Conservation (phyloP, 1,284 basidiomycete species). For the Tranzscheliella williamsii region DNA sequence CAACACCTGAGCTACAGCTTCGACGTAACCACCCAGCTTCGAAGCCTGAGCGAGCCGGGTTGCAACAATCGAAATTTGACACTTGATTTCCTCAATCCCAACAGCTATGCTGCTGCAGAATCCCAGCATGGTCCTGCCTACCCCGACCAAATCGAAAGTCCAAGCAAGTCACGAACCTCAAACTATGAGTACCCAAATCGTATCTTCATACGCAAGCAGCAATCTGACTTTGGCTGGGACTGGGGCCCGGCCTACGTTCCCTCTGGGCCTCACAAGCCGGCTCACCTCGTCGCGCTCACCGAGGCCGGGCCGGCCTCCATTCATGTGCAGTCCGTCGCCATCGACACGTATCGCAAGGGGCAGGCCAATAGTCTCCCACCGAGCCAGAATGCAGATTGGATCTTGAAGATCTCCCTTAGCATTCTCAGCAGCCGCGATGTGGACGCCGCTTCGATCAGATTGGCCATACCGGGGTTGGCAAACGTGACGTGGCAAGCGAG, state of each 20-base stretch:
- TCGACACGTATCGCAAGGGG: slow-evolving; percentile 44
- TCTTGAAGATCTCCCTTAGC: slow-evolving; percentile 47
- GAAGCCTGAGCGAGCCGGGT: not conserved
- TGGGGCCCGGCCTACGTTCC: slow-evolving; percentile 48
- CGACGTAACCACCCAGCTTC: slow-evolving; percentile 53
- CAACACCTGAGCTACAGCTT: slow-evolving; percentile 68
- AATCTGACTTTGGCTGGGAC: slow-evolving; percentile 55
- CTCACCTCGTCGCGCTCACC: slow-evolving; percentile 28
- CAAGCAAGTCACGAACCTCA: slow-evolving; percentile 1
- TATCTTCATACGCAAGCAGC: slow-evolving; percentile 50
- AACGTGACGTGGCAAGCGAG: slow-evolving; percentile 6
- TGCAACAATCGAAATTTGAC: slow-evolving; percentile 21
- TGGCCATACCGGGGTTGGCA: slow-evolving; percentile 12
- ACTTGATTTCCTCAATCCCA: slow-evolving; percentile 19
- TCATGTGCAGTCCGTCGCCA: not conserved
- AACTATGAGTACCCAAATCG: slow-evolving; percentile 44
- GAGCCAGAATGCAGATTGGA: slow-evolving; percentile 41
- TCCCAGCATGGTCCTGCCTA: slow-evolving; percentile 14
- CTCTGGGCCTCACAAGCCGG: slow-evolving; percentile 26
- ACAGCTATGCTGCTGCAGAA: slow-evolving; percentile 17
- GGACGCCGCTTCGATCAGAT: slow-evolving; percentile 3
- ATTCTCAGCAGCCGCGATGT: slow-evolving; percentile 8
- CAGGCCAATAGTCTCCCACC: slow-evolving; percentile 43
- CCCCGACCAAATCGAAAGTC: slow-evolving; percentile 14
- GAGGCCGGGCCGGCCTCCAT: not conserved